Evolutionary conservation across 1,284 basidiomycete genomes (phyloP), one percentile per base, ranked within the genome.

Genomic region (Leccinum pallidistipes): DNA sequence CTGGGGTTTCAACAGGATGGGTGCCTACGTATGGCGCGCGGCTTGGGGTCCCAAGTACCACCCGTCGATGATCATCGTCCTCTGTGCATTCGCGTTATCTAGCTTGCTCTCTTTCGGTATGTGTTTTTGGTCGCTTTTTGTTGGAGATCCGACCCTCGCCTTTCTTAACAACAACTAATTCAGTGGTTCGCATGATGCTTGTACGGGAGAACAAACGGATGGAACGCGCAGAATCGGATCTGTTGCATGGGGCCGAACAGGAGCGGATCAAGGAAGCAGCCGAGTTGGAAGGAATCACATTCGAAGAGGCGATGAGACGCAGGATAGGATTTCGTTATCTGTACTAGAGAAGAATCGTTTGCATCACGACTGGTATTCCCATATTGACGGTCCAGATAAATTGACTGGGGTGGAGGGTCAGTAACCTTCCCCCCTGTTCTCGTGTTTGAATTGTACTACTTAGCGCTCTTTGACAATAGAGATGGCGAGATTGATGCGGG

Each of bases 21-120:
- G 83, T 4, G 83, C 83, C 3, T 85, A 81, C 64, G 78, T 79
- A 1, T 85, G 83, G 83, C 80, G 79, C 61, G 64, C 80, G 2
- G 67, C 71, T 16, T 85, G 83, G 83, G 75, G 79, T 6, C 83
- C 82, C 0, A 60, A 74, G 36, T 86, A 85, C 61, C 83, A 81
- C 58, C 81, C 77, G 45, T 83, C 82, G 1, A 81, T 85, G 81
- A 75, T 74, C 18, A 82, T 85, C 58, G 80, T 78, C 0, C 66
- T 85, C 1, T 74, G 73, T 55, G 71, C 78, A 1, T 72, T 84
- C 7, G 77, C 68, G 24, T 68, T 82, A 1, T 75, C 77, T 58
- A 74, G 72, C 3, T 45, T 75, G 2, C 66, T 83, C 21, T 72
- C 79, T 29, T 66, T 79, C 12, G 67, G 83, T 83, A 67, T 4